Evolutionary conservation across 208 protist species (phyloP).

Genomic region (Endotrypanum monterogeii): DNA sequence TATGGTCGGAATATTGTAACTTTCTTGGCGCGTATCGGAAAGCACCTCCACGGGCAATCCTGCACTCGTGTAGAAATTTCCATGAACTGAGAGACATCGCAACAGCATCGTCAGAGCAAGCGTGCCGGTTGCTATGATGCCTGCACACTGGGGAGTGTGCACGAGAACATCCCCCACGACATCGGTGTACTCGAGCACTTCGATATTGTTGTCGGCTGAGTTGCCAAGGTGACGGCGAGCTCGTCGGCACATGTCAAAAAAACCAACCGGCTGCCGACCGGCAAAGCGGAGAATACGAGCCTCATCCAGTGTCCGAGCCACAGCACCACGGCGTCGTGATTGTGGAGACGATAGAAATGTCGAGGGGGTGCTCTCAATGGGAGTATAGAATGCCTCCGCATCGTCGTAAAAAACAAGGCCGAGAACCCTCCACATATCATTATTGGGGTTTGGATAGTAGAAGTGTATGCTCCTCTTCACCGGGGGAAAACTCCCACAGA

Average conservation of each 20-base stretch:
- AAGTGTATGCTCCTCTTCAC: conserved; percentile 29
- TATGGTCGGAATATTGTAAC: conserved; percentile 7
- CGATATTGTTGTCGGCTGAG: conserved; percentile 33
- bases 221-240: conserved; percentile 20
- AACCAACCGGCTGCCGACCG: conserved; percentile 14
- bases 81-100: conserved; percentile 1
- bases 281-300: conserved; percentile 17
- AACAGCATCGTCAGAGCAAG: conserved; percentile 32
- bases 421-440: conserved; percentile 43
- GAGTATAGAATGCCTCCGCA: conserved; percentile 21
- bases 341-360: not conserved
- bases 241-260: conserved; percentile 29
- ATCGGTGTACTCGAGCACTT: conserved; percentile 16
- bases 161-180: conserved; percentile 22
- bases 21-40: conserved; percentile 4
- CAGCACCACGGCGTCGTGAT: not conserved
- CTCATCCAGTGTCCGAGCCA: conserved; percentile 13
- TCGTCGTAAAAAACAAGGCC: conserved; percentile 30
- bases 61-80: conserved; percentile 8
- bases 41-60: conserved; percentile 4
- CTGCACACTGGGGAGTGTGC: conserved; percentile 23
- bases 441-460: conserved; percentile 41
- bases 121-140: conserved; percentile 36
- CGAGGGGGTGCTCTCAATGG: not conserved
- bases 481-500: conserved; percentile 39